Percentiles rank a stretch among this genome's conserved stretches.
phyloP scores from a whole-genome alignment of 2,329 filamentous ascomycete species.

The Fusarium multiceps region DNA sequence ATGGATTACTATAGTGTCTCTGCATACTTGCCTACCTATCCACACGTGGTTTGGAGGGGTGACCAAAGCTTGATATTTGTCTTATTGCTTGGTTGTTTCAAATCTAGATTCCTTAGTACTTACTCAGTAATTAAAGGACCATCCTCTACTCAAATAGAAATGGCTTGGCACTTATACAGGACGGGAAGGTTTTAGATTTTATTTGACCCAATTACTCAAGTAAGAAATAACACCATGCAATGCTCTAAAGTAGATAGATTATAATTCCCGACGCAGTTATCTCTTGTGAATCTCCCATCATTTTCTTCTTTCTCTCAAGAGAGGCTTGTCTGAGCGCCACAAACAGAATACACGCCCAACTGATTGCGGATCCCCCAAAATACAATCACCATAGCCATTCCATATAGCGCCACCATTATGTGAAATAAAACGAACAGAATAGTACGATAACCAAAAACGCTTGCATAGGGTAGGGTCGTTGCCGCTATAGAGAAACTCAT shows the following conservation, averaged over 20 bases:
- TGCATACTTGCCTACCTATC: neutral
- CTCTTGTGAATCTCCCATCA: slow-evolving; percentile 17
- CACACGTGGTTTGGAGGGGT: neutral
- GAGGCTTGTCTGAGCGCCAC: slow-evolving; percentile 41
- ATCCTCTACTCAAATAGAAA: neutral
- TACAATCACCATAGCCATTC: slow-evolving; percentile 24
- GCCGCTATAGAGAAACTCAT: neutral
- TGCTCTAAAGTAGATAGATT: slow-evolving; percentile 3
- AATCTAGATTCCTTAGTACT: neutral
- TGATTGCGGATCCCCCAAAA: slow-evolving; percentile 12
- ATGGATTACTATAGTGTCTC: neutral
- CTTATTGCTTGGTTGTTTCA: neutral
- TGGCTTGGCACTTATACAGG: neutral
- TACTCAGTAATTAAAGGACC: neutral
- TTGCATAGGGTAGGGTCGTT: slow-evolving; percentile 1
- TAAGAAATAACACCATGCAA: slow-evolving; percentile 14
- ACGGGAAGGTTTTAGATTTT: neutral
- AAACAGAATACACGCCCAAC: slow-evolving; percentile 17
- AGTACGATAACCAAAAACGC: slow-evolving; percentile 4
- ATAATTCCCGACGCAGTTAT: neutral
- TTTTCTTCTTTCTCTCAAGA: slow-evolving; percentile 12
- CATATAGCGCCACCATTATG: slow-evolving; percentile 30
- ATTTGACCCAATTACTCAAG: slow-evolving; percentile 2
- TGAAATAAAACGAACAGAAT: slow-evolving; percentile 21
- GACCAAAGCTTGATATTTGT: neutral